These are phyloP conservation scores for Alternaria incomplexa DNA, from an alignment of 2,329 filamentous ascomycete genomes.

Conservation along the genomic window DNA sequence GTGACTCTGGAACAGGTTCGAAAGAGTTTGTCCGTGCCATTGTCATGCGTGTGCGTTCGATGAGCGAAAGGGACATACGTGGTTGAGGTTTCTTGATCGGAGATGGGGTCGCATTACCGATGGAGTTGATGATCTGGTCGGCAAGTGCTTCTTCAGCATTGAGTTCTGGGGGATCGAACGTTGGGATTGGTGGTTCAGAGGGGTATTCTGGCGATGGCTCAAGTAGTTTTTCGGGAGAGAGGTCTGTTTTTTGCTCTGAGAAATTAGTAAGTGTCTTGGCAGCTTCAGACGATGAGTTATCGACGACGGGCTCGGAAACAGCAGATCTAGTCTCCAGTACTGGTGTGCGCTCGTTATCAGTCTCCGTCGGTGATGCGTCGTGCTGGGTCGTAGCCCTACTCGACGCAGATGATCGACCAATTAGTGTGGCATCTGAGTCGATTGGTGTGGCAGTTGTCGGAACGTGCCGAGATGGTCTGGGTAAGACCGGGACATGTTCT, in stretches of 20 bases:
- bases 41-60: conserved; percentile 56
- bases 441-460: conserved; percentile 20
- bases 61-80: conserved; percentile 51
- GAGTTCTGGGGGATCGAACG: conserved; percentile 27
- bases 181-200: conserved; percentile 19
- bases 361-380: conserved; percentile 1
- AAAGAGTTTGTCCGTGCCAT: conserved; percentile 48
- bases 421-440: conserved; percentile 37
- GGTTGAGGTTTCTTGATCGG: conserved; percentile 48
- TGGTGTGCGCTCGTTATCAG: conserved; percentile 3
- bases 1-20: conserved; percentile 34
- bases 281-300: conserved; percentile 4
- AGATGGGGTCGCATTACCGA: conserved; percentile 49
- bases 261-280: conserved; percentile 2
- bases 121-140: conserved; percentile 49
- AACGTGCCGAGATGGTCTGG: conserved; percentile 8
- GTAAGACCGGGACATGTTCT: conserved; percentile 20
- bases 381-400: conserved; percentile 10
- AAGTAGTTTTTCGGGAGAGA: conserved; percentile 10
- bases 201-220: conserved; percentile 21
- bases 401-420: conserved; percentile 28
- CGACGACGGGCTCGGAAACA: conserved; percentile 13
- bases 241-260: conserved; percentile 1
- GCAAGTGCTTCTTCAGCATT: conserved; percentile 41
- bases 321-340: conserved; percentile 3